Evolutionary conservation across 1,284 basidiomycete genomes (phyloP).

Genomic region (Polyporus tsugae): DNA sequence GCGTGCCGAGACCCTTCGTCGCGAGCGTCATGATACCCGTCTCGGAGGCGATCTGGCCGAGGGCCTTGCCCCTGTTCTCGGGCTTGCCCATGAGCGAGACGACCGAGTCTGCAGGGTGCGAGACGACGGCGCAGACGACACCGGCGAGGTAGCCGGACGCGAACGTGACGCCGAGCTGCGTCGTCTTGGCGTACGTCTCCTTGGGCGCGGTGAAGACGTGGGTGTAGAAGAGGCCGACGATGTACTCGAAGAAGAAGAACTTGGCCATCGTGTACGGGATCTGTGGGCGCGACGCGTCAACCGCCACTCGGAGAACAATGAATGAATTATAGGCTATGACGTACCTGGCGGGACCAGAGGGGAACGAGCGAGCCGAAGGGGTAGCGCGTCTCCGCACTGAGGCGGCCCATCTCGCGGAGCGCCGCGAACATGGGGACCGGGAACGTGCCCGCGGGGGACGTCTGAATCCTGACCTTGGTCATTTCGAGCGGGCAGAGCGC

Average conservation of each 20-base stretch:
- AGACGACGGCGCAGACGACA: constrained; percentile 84
- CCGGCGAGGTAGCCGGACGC: constrained; percentile 85
- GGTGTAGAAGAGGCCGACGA: constrained; percentile 79
- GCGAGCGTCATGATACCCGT: constrained; percentile 68
- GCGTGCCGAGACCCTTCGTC: constrained; percentile 83
- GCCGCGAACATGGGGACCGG: constrained; percentile 76
- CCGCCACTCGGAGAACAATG: neutral
- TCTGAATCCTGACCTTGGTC: constrained; percentile 89
- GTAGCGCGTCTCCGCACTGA: constrained; percentile 74
- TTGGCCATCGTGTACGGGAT: constrained; percentile 91
- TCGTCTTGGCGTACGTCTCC: constrained; percentile 73
- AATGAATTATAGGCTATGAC: constrained; percentile 26
- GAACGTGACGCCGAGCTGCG: constrained; percentile 84
- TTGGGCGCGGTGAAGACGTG: constrained; percentile 80
- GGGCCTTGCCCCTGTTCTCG: constrained; percentile 78
- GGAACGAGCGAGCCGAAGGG: constrained; percentile 84
- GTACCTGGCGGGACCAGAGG: constrained; percentile 84
- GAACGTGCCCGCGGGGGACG: constrained; percentile 76
- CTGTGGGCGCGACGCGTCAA: constrained; percentile 44
- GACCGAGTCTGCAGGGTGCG: constrained; percentile 82
- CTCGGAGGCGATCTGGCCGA: constrained; percentile 72
- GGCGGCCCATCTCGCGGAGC: constrained; percentile 69
- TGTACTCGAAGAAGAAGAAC: constrained; percentile 88
- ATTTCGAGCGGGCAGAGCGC: constrained; percentile 85
- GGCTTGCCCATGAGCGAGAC: constrained; percentile 84